phyloP scores from a whole-genome alignment of 1,139 yeast species.

The Taphrina pruni region DNA sequence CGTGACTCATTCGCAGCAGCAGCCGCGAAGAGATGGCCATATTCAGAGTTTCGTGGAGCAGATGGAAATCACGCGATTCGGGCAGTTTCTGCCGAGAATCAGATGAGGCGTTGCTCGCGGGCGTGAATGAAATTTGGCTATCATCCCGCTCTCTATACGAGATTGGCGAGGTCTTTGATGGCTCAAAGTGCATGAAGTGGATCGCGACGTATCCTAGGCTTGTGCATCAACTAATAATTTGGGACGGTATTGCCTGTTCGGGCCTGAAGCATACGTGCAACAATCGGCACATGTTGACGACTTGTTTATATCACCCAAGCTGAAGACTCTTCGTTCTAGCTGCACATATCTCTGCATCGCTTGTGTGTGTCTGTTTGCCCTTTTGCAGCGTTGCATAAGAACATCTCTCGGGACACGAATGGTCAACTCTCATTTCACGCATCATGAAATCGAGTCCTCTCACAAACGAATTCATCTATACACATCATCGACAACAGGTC shows the following conservation, averaged over 20 bases:
- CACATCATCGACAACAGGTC: slow-evolving; percentile 61
- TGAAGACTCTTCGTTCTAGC: too few species aligned
- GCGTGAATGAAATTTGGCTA: not conserved
- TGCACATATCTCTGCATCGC: not conserved
- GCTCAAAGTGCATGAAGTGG: too few species aligned
- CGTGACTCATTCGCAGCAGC: not conserved
- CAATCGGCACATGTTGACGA: too few species aligned
- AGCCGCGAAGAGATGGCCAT: not conserved
- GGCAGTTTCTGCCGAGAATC: not conserved
- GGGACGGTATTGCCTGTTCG: not conserved
- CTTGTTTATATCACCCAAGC: too few species aligned
- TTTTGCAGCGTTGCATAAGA: not conserved
- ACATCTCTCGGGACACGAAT: not conserved
- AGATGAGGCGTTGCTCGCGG: not conserved
- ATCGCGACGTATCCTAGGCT: too few species aligned
- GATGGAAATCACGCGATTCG: too few species aligned
- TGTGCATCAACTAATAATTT: too few species aligned
- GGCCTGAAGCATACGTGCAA: not conserved
- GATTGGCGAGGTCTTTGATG: too few species aligned
- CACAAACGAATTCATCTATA: slow-evolving; percentile 27
- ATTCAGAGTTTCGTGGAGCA: too few species aligned
- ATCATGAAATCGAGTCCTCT: slow-evolving; percentile 29
- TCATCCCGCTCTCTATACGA: too few species aligned
- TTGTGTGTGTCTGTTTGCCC: not conserved
- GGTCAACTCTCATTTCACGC: slow-evolving; percentile 37